phyloP scores from a whole-genome alignment of 2,329 filamentous ascomycete genomes.

The Fusarium pininemorale region DNA sequence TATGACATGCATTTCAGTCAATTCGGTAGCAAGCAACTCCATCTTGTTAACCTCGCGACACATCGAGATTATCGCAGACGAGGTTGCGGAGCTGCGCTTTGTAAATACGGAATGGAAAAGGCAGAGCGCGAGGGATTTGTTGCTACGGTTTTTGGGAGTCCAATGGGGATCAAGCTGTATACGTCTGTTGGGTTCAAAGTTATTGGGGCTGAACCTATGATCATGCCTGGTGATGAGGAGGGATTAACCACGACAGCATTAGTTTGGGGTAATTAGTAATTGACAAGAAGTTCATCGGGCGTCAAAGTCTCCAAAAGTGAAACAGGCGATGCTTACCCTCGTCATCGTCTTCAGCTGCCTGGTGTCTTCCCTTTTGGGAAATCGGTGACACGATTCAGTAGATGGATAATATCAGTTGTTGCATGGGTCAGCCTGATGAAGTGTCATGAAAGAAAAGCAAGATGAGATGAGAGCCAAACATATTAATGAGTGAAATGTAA shows the following conservation, averaged over 20 bases:
- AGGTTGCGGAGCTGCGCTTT: not conserved
- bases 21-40: not conserved
- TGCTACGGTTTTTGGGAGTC: not conserved
- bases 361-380: not conserved
- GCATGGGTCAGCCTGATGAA: not conserved
- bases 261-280: not conserved
- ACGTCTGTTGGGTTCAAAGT: not conserved
- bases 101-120: not conserved
- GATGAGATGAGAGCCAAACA: not conserved
- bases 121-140: not conserved
- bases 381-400: not conserved
- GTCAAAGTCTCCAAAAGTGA: not conserved
- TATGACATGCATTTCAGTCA: not conserved
- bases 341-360: not conserved
- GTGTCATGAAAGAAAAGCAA: not conserved
- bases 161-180: not conserved
- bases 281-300: not conserved
- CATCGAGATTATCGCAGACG: not conserved
- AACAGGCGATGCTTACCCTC: not conserved
- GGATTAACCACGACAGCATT: not conserved
- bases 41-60: not conserved
- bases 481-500: not conserved
- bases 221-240: not conserved
- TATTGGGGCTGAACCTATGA: not conserved
- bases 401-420: not conserved